phyloP scores from a whole-genome alignment of 371 early-diverging fungal genomes.

The Apophysomyces sp. region DNA sequence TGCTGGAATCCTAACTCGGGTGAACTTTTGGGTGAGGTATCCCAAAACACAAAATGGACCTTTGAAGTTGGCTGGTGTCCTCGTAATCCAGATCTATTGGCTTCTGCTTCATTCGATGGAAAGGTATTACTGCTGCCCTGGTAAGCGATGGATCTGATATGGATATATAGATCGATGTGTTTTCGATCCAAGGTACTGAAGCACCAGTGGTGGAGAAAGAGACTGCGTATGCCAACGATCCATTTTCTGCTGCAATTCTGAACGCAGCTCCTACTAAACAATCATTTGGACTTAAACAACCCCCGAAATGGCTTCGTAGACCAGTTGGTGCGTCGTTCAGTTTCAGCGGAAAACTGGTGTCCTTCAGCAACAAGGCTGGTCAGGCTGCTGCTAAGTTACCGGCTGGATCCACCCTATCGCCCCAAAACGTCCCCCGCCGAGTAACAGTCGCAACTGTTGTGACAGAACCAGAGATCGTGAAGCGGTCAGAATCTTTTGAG shows the following conservation, averaged over 20 bases:
- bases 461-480: constrained; percentile 64
- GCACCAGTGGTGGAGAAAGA: constrained; percentile 20
- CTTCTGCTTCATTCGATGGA: constrained; percentile 88
- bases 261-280: constrained; percentile 19
- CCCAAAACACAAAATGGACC: constrained; percentile 80
- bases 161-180: constrained; percentile 64
- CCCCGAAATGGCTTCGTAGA: constrained; percentile 95
- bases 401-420: constrained; percentile 44
- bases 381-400: constrained; percentile 43
- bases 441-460: constrained; percentile 53
- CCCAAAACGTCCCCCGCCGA: constrained; percentile 37
- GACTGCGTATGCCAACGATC: constrained; percentile 56
- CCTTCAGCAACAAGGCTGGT: constrained; percentile 56
- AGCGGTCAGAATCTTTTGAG: constrained; percentile 66
- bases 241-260: constrained; percentile 58
- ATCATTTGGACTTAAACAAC: constrained; percentile 64
- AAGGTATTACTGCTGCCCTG: constrained; percentile 43
- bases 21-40: constrained; percentile 77
- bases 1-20: constrained; percentile 85
- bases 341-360: constrained; percentile 89
- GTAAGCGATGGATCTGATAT: neutral
- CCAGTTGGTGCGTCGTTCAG: constrained; percentile 92
- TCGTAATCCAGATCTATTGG: constrained; percentile 85
- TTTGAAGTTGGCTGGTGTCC: constrained; percentile 95
- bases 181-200: constrained; percentile 71